These are phyloP conservation scores for Sarocladiaceae sp. DNA, from an alignment of 2,329 filamentous ascomycete species.

Conservation along the genomic window DNA sequence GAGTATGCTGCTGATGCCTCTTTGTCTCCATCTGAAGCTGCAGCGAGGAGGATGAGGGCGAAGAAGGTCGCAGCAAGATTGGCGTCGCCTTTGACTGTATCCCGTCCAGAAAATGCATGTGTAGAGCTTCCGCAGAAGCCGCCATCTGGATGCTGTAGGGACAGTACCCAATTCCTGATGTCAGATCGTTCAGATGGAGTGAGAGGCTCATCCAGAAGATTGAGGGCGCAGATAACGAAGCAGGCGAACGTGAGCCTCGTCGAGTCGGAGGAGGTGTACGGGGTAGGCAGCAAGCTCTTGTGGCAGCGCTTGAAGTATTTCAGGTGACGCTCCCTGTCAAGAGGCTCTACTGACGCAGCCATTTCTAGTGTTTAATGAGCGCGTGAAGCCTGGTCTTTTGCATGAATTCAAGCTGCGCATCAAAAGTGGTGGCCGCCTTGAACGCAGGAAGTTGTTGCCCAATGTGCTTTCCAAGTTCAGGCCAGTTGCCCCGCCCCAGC, in stretches of 20 bases:
- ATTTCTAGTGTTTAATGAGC: background rate
- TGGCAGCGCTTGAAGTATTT: conserved; percentile 92
- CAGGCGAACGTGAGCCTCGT: conserved; percentile 84
- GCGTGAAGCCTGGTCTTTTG: no score
- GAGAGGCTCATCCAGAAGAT: conserved; percentile 65
- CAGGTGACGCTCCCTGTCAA: conserved; percentile 64
- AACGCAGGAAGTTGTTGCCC: no score
- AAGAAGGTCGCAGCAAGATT: conserved; percentile 88
- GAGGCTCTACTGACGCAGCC: conserved; percentile 10
- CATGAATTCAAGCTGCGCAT: no score
- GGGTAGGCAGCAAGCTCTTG: conserved; percentile 69
- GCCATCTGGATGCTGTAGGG: conserved; percentile 76
- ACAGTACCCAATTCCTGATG: conserved; percentile 72
- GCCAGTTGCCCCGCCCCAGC: no score
- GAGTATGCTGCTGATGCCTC: conserved; percentile 41
- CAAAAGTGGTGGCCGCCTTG: no score
- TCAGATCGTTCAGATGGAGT: conserved; percentile 34
- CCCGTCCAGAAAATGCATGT: conserved; percentile 38
- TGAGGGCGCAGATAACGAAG: conserved; percentile 81
- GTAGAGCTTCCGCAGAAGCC: conserved; percentile 85
- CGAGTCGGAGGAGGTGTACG: conserved; percentile 84
- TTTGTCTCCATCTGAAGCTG: conserved; percentile 35
- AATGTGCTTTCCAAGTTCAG: no score
- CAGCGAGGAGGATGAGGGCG: conserved; percentile 66
- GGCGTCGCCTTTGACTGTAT: conserved; percentile 43